Base-by-base conservation (phyloP, 148 eudicot genomes). In the Nyssa sinensis region DNA sequence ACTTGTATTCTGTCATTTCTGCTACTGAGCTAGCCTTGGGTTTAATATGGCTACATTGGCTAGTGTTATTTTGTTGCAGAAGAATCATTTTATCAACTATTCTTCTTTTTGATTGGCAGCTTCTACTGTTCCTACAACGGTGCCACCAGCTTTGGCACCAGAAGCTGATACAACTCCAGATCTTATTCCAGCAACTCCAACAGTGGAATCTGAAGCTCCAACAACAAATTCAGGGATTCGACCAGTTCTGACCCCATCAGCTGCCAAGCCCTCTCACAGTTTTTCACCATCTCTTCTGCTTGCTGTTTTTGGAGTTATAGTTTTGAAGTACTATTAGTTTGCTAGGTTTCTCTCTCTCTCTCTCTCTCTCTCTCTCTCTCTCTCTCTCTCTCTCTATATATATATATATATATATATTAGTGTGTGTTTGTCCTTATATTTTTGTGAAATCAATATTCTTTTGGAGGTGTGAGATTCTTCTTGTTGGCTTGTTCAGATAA, bases 101-200 rank as follows among this genome's bases (percentile, higher is more conserved):
- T 71, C 67, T 32, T 37, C 44, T 4, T 33, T 66, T 51, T 41
- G 67, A 33, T 21, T 69, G 67, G 83, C 86, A 84, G 83, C 60
- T 29, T 66, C 83, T 17, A 60, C 71, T 61, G 61, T 66, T 61
- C 86, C 88, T 21, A 35, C 60, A 55, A 3, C 84, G 4, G 69
- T 33, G 47, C 66, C 94, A 34, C 94, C 91, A 55, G 73, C 80
- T 64, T 62, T 81, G 66, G 72, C 88, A 41, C 93, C 93, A 7
- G 83, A 68, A 23, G 64, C 82, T 9, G 84, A 86, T 49, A 30
- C 84, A 35, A 81, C 83, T 59, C 83, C 88, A 23, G 67, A 69
- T 39, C 44, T 78, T 27, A 82, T 84, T 27, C 85, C 90, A 31
- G 82, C 92, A 10, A 32, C 88, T 53, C 70, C 90, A 25, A 39